Conservation (phyloP, 768 basidiomycete genomes). For the Tylopilus plumbeoviolaceoides region DNA sequence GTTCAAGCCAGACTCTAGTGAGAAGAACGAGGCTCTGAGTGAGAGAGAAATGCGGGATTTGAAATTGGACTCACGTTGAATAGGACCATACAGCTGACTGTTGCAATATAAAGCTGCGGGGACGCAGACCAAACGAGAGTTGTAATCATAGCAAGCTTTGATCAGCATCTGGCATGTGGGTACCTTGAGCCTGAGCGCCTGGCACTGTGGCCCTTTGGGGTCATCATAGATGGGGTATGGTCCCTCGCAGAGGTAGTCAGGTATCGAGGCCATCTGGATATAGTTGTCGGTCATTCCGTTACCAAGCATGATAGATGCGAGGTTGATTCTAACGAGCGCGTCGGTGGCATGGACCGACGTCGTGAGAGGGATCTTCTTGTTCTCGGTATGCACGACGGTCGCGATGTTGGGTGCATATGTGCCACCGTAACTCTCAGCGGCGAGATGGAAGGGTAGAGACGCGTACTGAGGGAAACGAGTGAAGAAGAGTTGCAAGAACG, state of each 20-base stretch:
- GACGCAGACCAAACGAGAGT: conserved; percentile 61
- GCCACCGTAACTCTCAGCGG: conserved; percentile 77
- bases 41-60: background rate
- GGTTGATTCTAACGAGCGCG: conserved; percentile 63
- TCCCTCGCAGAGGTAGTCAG: conserved; percentile 80
- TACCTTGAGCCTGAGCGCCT: conserved; percentile 56
- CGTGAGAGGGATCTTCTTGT: conserved; percentile 50
- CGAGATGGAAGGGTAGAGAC: conserved; percentile 67
- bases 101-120: conserved; percentile 81
- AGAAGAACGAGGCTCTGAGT: background rate
- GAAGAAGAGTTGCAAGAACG: conserved; percentile 79
- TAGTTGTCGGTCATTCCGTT: conserved; percentile 86
- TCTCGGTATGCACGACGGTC: conserved; percentile 73
- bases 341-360: conserved; percentile 40
- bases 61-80: conserved; percentile 52
- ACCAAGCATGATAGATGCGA: conserved; percentile 79
- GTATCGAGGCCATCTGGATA: conserved; percentile 73
- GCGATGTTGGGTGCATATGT: conserved; percentile 86
- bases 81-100: conserved; percentile 62
- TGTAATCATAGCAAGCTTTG: conserved; percentile 62
- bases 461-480: conserved; percentile 68
- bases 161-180: conserved; percentile 73
- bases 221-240: conserved; percentile 80
- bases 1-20: conserved; percentile 67
- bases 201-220: conserved; percentile 62